These are phyloP conservation scores for Plantago major DNA, from an alignment of 257 asterid genomes.

Conservation along the genomic window DNA sequence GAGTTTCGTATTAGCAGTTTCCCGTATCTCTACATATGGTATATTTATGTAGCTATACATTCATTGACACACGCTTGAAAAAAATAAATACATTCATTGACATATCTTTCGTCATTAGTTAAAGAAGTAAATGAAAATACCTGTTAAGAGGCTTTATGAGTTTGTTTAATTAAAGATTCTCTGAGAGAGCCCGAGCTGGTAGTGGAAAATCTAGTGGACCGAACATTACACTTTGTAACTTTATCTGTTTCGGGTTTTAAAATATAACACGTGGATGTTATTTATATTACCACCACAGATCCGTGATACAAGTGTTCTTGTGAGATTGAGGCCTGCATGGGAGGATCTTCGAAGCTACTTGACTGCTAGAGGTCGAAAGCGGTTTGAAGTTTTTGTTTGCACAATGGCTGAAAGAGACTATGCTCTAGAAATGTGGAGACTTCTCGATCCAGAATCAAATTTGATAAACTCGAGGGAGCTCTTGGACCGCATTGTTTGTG, in stretches of 20 bases:
- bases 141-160: constrained; percentile 9
- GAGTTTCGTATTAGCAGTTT: background rate
- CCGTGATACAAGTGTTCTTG: constrained; percentile 98
- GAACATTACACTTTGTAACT: constrained; percentile 1
- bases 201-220: constrained; percentile 14
- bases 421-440: constrained; percentile 99
- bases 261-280: background rate
- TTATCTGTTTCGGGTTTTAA: background rate
- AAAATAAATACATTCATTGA: too few relatives aligned
- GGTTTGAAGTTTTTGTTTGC: constrained; percentile 97
- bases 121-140: background rate
- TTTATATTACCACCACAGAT: constrained; percentile 45
- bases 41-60: too few relatives aligned
- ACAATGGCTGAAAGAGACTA: constrained; percentile 99
- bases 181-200: constrained; percentile 8
- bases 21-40: too few relatives aligned
- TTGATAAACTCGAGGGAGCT: constrained; percentile 68
- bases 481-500: constrained; percentile 85
- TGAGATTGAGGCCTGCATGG: constrained; percentile 98
- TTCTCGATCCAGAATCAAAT: constrained; percentile 92
- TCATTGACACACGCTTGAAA: too few relatives aligned
- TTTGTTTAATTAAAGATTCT: constrained; percentile 9
- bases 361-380: constrained; percentile 94
- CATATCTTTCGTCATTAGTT: too few relatives aligned
- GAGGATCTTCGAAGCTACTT: constrained; percentile 93